Conservation (phyloP, 2,329 filamentous ascomycete species). For the Aureobasidium sp. region DNA sequence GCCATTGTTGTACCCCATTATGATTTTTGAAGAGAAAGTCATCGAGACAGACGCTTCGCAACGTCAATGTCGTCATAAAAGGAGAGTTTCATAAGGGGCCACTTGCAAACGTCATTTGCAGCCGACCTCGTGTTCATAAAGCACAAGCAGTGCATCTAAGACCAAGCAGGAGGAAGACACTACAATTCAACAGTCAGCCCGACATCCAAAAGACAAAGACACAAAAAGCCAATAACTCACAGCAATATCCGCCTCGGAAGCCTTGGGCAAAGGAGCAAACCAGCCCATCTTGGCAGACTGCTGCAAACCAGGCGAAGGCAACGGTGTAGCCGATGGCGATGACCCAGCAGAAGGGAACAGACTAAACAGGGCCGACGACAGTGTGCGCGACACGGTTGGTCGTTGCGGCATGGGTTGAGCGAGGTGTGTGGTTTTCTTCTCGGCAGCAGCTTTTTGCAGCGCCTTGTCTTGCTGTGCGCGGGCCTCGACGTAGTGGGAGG, state of each 20-base stretch:
- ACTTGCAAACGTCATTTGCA: conserved; percentile 7
- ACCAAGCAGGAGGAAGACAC: conserved; percentile 13
- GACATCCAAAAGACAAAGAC: neutral
- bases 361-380: conserved; percentile 10
- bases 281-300: conserved; percentile 9
- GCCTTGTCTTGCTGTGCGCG: conserved; percentile 19
- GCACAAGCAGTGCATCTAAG: neutral
- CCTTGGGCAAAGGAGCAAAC: conserved; percentile 14
- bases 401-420: neutral
- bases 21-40: neutral
- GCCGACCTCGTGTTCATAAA: neutral
- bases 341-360: conserved; percentile 1
- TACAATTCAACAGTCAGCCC: neutral
- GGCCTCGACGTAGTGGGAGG: conserved; percentile 28
- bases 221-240: neutral
- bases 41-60: neutral
- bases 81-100: neutral
- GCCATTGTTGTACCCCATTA: neutral
- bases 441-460: neutral
- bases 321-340: conserved; percentile 14
- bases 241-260: conserved; percentile 2
- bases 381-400: conserved; percentile 9
- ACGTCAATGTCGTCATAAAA: neutral
- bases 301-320: conserved; percentile 13
- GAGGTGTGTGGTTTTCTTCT: neutral